These are phyloP conservation scores for Antrodiella citrinella DNA, from an alignment of 768 basidiomycete species.

Conservation along the genomic window DNA sequence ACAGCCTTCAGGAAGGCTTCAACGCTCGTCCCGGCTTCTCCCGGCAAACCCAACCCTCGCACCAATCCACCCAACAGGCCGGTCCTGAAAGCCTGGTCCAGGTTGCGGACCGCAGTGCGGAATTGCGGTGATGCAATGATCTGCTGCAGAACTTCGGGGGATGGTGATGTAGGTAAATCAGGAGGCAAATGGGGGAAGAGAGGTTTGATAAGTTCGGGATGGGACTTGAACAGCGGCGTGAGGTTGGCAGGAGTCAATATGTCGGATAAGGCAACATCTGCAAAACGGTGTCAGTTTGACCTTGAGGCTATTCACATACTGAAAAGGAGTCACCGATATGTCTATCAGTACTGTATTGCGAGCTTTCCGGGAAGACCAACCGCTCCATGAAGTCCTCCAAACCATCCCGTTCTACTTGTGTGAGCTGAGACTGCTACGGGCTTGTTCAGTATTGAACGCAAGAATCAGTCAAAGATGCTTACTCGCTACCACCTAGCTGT, in stretches of 20 bases:
- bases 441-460: not conserved
- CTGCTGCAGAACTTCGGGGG: constrained; percentile 58
- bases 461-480: not conserved
- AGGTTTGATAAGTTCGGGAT: constrained; percentile 59
- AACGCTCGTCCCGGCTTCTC: constrained; percentile 74
- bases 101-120: constrained; percentile 64
- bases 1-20: constrained; percentile 76
- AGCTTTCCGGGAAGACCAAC: not conserved
- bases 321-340: too few species aligned
- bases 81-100: constrained; percentile 80
- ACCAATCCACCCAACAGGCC: constrained; percentile 74
- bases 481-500: constrained; percentile 24
- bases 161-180: constrained; percentile 63
- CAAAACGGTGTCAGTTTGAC: not conserved
- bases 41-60: constrained; percentile 71
- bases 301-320: not conserved
- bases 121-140: constrained; percentile 83
- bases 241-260: constrained; percentile 71
- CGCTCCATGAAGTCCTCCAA: not conserved
- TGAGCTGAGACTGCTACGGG: not conserved
- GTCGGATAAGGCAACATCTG: constrained; percentile 64
- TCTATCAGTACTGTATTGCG: too few species aligned
- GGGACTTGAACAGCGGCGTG: constrained; percentile 57
- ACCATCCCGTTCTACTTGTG: not conserved
- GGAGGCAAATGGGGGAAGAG: constrained; percentile 80